Evolutionary conservation across 192 early-diverging fungal species (phyloP), one percentile per base, ranked within the genome.

Genomic region (Phlyctochytrium bullatum): DNA sequence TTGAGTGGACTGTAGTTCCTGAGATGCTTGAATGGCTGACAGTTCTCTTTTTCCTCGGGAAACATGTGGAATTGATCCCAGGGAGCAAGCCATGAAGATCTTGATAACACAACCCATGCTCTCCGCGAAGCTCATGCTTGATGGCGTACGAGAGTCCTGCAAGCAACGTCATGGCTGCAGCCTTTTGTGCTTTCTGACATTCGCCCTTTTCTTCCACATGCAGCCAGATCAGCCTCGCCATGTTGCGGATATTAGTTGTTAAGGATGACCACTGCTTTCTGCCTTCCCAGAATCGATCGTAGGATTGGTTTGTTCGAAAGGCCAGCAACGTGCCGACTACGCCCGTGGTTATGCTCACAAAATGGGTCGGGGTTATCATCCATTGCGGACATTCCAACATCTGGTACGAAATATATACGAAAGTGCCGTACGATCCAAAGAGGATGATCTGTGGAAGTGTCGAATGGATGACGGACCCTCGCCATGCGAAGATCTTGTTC

Each of bases 51-150:
- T 12, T 77, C 76, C 30, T 80, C 73, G 52, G 79, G 77, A 29
- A 72, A 31, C 27, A 87, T 47, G 23, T 88, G 73, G 59, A 80
- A 75, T 57, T 25, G 27, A 57, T 28, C 12, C 54, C 54, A 27
- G 54, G 54, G 12, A 57, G 25, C 12, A 57, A 25, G 25, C 27
- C 54, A 14, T 57, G 54, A 68, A 87, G 80, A 57, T 92, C 91
- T 0, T 80, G 69, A 50, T 91, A 77, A 23, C 83, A 73, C 28
- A 79, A 68, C 10, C 84, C 85, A 34, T 86, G 77, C 62, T 92
- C 88, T 58, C 82, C 84, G 29, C 90, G 84, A 50, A 93, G 75
- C 53, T 90, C 88, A 59, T 91, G 87, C 79, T 92, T 93, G 56
- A 86, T 81, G 3, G 86, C 78, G 34, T 88, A 77, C 51, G 86